A percentile compares a stretch with the other conserved stretches of the same genome.
phyloP scores from a whole-genome alignment of 2,329 filamentous ascomycete species.

The Boeremia lycopersici region DNA sequence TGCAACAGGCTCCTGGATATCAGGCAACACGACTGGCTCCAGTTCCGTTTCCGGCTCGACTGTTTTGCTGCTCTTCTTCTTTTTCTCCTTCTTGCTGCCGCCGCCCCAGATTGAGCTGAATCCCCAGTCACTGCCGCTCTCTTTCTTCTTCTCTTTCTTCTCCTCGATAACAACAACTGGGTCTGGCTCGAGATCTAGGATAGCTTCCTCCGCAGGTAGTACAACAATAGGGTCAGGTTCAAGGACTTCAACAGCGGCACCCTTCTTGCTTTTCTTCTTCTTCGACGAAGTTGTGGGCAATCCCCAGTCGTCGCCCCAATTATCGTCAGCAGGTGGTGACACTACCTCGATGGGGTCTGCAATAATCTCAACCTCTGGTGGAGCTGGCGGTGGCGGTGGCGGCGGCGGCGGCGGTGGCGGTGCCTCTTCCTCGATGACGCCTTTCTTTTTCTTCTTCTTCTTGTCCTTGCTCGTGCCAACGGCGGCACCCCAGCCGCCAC shows the following conservation, averaged over 20 bases:
- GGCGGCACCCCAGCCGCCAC: conserved; percentile 30
- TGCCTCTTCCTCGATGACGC: conserved; percentile 29
- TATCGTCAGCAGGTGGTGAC: conserved; percentile 29
- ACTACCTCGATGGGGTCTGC: conserved; percentile 21
- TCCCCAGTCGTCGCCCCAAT: conserved; percentile 39
- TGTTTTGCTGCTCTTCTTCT: conserved; percentile 53
- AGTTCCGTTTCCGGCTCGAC: conserved; percentile 34
- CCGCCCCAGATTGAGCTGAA: conserved; percentile 48
- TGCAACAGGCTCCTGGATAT: conserved; percentile 53
- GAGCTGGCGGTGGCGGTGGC: conserved; percentile 26
- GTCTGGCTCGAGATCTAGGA: conserved; percentile 40
- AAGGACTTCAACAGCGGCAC: conserved; percentile 43
- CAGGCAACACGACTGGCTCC: conserved; percentile 32
- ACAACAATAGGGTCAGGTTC: conserved; percentile 10
- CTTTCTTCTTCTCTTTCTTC: conserved; percentile 36
- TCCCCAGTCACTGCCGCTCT: conserved; percentile 43
- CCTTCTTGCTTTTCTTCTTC: conserved; percentile 40
- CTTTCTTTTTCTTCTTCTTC: conserved; percentile 37
- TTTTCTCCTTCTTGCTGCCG: conserved; percentile 52
- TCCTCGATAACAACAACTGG: conserved; percentile 34
- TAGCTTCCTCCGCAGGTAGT: conserved; percentile 22
- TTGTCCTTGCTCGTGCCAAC: conserved; percentile 6
- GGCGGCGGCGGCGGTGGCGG: conserved; percentile 24
- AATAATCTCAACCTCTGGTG: conserved; percentile 22
- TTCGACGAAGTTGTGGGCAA: conserved; percentile 13